Percentiles rank a stretch among this genome's conserved stretches.
Evolutionary conservation across 192 early-diverging fungal species (phyloP).

Genomic region (Allomyces macrogynus): DNA sequence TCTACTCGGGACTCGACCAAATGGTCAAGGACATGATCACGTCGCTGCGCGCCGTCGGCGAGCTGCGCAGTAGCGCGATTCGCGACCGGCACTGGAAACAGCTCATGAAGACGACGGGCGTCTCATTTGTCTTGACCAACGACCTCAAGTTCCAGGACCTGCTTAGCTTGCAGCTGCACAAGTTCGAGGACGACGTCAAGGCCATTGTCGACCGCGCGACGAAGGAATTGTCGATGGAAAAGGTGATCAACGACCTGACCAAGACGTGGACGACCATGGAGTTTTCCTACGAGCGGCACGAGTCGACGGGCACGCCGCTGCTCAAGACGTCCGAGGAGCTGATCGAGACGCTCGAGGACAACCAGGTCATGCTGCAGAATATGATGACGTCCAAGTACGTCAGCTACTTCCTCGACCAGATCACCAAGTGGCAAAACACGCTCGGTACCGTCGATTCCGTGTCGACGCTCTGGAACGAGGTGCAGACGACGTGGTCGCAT

Average conservation of each 20-base stretch:
- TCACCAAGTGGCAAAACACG: conserved; percentile 82
- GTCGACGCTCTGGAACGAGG: conserved; percentile 98
- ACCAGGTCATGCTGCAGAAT: conserved; percentile 77
- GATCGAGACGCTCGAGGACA: conserved; percentile 86
- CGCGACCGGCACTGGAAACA: conserved; percentile 94
- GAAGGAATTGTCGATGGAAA: conserved; percentile 98
- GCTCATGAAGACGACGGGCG: conserved; percentile 61
- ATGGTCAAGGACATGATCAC: conserved; percentile 57
- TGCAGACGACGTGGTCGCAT: conserved; percentile 99
- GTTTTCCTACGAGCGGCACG: conserved; percentile 84
- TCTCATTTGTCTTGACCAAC: conserved; percentile 39
- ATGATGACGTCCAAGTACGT: conserved; percentile 97
- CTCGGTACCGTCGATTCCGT: conserved; percentile 84
- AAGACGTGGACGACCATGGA: conserved; percentile 84
- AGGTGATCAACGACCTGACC: conserved; percentile 77
- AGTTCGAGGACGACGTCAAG: conserved; percentile 60
- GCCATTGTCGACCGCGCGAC: conserved; percentile 83
- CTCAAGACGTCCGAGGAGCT: conserved; percentile 97
- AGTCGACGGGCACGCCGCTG: conserved; percentile 77
- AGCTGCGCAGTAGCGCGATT: conserved; percentile 87
- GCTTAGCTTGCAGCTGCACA: conserved; percentile 79
- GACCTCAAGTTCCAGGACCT: conserved; percentile 86
- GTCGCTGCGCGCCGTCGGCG: conserved; percentile 54
- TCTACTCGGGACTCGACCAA: conserved; percentile 83
- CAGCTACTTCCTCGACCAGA: conserved; percentile 96